Evolutionary conservation across 2,329 filamentous ascomycete genomes (phyloP), one percentile per base, ranked within the genome.

Genomic region (Cryphonectria carpinicola): DNA sequence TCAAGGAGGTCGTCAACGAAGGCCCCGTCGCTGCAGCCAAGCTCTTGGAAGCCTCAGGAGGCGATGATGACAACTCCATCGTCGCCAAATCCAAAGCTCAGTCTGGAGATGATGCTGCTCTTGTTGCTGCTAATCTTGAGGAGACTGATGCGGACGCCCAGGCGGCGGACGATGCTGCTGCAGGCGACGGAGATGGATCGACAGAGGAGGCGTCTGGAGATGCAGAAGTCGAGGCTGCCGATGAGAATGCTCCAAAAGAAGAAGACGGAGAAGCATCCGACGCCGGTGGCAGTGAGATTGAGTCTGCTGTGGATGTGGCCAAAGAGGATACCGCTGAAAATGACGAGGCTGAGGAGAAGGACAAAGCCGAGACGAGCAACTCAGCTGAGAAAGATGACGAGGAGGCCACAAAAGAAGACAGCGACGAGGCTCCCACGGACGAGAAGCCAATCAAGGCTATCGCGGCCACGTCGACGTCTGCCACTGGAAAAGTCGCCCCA

Each of bases 1-100:
- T 62, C 35, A 37, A 39, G 32, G 60, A 62, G 35, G 35, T 37
- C 35, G 60, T 62, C 60, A 62, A 62, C 3, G 60, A 62, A 41
- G 60, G 60, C 19, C 60, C 60, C 14, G 60, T 62, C 35, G 37
- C 35, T n/a, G 19, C 43, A 22, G 19, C 5, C 28, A 39, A 37
- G 19, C 60, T 62, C 17, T 41, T 35, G 22, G 28, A 32, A 8
- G 56, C 35, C 10, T 14, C 28, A 61, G 56, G 13, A 19, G 54
- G 54, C 10, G 54, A 58, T 10, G 11, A 58, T 39, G 37, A 39
- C 10, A 3, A 11, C 37, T 10, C 37, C 37, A 39, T 39, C 11
- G 37, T 13, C n/a, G 7, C 54, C n/a, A 22, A 14, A 1, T 46
- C 43, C 43, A 22, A 46, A 1, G 19, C 43, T 22, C 43, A 5